Percentiles rank a stretch among this genome's conserved stretches.
phyloP scores from a whole-genome alignment of 164 flowering plant genomes.

The Stephania cephalantha region DNA sequence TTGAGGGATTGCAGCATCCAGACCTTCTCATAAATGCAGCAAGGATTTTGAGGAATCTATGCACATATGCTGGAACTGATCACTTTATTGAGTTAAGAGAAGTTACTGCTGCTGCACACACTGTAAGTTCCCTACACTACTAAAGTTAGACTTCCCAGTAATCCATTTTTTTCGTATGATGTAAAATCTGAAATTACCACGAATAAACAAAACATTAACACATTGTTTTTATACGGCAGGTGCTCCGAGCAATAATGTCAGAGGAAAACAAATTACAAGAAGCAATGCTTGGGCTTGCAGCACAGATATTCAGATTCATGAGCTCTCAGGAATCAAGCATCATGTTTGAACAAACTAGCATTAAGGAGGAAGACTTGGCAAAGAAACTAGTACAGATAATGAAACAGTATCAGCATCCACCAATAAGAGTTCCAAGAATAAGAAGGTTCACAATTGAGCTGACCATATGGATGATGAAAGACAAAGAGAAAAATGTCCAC shows the following conservation, averaged over 20 bases:
- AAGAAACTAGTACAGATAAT: conserved; percentile 42
- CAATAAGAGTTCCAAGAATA: conserved; percentile 60
- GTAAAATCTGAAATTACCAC: background rate
- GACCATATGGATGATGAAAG: conserved; percentile 83
- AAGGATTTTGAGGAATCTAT: conserved; percentile 69
- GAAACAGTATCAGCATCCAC: conserved; percentile 48
- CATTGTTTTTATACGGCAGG: conserved; percentile 33
- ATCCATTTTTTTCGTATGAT: background rate
- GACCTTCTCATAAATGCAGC: conserved; percentile 56
- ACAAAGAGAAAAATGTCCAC: conserved; percentile 27
- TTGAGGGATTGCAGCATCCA: conserved; percentile 43
- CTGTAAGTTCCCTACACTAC: conserved; percentile 42
- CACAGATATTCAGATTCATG: conserved; percentile 60
- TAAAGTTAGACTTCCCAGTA: background rate
- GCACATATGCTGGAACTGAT: conserved; percentile 47
- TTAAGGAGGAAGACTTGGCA: conserved; percentile 42
- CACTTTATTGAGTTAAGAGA: conserved; percentile 39
- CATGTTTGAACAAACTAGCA: conserved; percentile 38
- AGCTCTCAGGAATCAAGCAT: conserved; percentile 36
- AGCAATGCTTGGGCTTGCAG: conserved; percentile 79
- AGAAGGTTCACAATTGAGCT: conserved; percentile 76
- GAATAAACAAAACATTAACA: background rate
- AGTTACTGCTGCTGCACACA: conserved; percentile 51
- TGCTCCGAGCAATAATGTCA: conserved; percentile 53
- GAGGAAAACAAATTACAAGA: conserved; percentile 70